These are phyloP conservation scores for Plasmopara viticola DNA, from an alignment of 352 stramenopile genomes.

Conservation along the genomic window DNA sequence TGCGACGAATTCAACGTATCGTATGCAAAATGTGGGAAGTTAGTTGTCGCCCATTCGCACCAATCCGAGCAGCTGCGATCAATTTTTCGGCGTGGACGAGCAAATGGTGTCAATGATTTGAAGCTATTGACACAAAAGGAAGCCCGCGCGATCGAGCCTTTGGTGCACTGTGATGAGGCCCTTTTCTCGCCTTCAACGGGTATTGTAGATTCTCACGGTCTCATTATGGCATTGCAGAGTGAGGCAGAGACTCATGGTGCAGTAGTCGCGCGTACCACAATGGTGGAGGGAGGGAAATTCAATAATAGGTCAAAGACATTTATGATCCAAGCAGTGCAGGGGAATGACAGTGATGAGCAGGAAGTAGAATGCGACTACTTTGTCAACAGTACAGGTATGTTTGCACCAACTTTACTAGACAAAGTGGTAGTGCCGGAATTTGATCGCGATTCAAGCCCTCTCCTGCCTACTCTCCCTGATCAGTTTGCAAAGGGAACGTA, in stretches of 20 bases:
- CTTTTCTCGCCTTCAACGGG: constrained; percentile 93
- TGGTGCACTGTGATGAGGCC: constrained; percentile 60
- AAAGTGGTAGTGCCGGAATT: constrained; percentile 18
- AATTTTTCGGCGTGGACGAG: constrained; percentile 30
- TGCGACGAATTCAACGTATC: constrained; percentile 79
- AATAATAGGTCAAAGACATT: constrained; percentile 27
- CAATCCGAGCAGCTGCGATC: constrained; percentile 35
- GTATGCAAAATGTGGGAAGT: constrained; percentile 88
- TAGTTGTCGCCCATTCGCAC: constrained; percentile 87
- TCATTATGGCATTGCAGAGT: constrained; percentile 87
- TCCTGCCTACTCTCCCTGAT: constrained; percentile 32
- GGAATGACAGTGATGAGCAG: constrained; percentile 26
- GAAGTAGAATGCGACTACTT: constrained; percentile 88
- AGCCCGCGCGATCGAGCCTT: constrained; percentile 39
- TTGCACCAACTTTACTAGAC: constrained; percentile 41
- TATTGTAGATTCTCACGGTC: constrained; percentile 91
- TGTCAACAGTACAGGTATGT: constrained; percentile 90
- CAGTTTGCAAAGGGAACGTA: constrained; percentile 96
- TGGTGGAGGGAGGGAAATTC: constrained; percentile 43
- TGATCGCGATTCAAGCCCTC: neutral
- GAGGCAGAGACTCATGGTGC: constrained; percentile 88
- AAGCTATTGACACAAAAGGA: constrained; percentile 38
- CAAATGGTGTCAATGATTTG: constrained; percentile 61
- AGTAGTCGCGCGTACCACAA: constrained; percentile 64
- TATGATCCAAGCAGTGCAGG: constrained; percentile 31